Conservation (phyloP, 2,329 filamentous ascomycete species). For the Lachnellula cervina region DNA sequence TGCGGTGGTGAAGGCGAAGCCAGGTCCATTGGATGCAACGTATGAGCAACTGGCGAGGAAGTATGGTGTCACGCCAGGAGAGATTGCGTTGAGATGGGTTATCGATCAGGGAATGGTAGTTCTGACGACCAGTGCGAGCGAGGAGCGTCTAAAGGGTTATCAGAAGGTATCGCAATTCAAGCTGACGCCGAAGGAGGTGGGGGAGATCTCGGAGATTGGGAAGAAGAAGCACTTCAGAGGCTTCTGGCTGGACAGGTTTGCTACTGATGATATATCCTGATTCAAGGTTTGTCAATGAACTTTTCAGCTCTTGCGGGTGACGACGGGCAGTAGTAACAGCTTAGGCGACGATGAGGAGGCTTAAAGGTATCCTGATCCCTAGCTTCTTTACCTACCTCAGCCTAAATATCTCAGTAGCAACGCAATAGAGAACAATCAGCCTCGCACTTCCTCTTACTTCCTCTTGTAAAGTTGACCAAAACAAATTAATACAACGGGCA, state of each 20-base stretch:
- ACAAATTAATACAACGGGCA: too few relatives aligned
- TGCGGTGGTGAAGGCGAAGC: conserved; percentile 42
- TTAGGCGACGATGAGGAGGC: too few relatives aligned
- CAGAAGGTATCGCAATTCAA: conserved; percentile 49
- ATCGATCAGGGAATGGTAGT: conserved; percentile 55
- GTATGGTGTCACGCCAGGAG: conserved; percentile 52
- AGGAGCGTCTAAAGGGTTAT: conserved; percentile 53
- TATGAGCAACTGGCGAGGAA: conserved; percentile 51
- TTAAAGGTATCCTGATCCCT: too few relatives aligned
- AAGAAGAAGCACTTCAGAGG: conserved; percentile 23
- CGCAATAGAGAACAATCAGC: too few relatives aligned
- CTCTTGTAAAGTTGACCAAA: too few relatives aligned
- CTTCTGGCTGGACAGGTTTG: conserved; percentile 7
- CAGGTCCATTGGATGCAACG: conserved; percentile 48
- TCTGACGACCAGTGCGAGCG: conserved; percentile 56
- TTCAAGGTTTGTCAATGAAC: too few relatives aligned
- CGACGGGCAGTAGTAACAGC: too few relatives aligned
- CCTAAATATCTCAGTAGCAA: too few relatives aligned
- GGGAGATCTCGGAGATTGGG: conserved; percentile 51
- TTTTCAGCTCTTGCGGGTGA: too few relatives aligned
- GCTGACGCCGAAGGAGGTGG: conserved; percentile 54
- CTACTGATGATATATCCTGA: conserved; percentile 1
- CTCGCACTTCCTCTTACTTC: too few relatives aligned
- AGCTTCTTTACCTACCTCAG: too few relatives aligned
- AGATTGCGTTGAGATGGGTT: conserved; percentile 55